phyloP scores from a whole-genome alignment of 352 stramenopile species.

The Phytophthora europaea region DNA sequence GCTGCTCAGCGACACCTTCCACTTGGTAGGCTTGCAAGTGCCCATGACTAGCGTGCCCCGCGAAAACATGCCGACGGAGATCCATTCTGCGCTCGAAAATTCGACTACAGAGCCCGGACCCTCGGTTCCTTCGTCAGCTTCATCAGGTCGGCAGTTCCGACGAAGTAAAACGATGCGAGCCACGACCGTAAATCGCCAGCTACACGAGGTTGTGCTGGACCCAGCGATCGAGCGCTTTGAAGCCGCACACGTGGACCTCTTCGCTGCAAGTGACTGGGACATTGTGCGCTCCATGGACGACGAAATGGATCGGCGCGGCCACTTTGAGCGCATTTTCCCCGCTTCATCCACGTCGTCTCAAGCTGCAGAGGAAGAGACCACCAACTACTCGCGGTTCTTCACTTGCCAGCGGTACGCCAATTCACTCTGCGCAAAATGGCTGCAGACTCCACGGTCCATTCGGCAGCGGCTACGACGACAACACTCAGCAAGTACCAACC shows the following conservation, averaged over 20 bases:
- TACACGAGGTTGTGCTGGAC: slow-evolving; percentile 71
- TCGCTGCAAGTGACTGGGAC: slow-evolving; percentile 65
- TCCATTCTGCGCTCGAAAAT: slow-evolving; percentile 2
- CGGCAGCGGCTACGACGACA: slow-evolving; percentile 26
- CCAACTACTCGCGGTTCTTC: slow-evolving; percentile 57
- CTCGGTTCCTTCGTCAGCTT: slow-evolving; percentile 15
- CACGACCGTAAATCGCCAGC: slow-evolving; percentile 51
- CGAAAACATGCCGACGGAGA: slow-evolving; percentile 28
- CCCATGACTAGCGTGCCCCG: slow-evolving; percentile 40
- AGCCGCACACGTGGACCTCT: slow-evolving; percentile 59
- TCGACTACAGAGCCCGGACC: not conserved
- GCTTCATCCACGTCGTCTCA: slow-evolving; percentile 15
- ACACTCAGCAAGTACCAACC: slow-evolving; percentile 22
- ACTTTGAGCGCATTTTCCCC: slow-evolving; percentile 83
- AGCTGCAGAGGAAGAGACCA: slow-evolving; percentile 26
- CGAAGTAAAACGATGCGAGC: slow-evolving; percentile 32
- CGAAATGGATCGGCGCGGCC: slow-evolving; percentile 70
- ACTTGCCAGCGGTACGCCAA: slow-evolving; percentile 74
- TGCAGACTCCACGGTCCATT: slow-evolving; percentile 46
- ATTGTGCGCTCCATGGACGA: slow-evolving; percentile 76
- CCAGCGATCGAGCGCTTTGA: slow-evolving; percentile 52
- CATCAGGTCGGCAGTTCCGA: slow-evolving; percentile 17
- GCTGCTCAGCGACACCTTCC: slow-evolving; percentile 84
- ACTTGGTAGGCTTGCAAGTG: slow-evolving; percentile 77
- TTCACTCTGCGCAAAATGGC: slow-evolving; percentile 69